Evolutionary conservation across 2,329 filamentous ascomycete species (phyloP).

Genomic region (Aotearoamyces nothofagi): DNA sequence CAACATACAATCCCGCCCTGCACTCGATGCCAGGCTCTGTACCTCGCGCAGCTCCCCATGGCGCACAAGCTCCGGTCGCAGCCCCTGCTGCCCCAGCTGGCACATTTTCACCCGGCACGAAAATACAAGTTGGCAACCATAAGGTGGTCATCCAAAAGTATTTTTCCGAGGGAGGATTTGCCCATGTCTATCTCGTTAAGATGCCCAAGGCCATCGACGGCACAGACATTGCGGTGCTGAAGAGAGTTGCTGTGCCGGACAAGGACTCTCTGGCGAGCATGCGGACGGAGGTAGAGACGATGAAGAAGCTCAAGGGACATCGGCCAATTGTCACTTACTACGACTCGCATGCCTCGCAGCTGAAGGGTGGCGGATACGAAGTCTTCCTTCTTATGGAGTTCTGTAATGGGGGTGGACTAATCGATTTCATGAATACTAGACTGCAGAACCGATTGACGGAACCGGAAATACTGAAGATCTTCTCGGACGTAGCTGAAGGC

Average conservation of each 20-base stretch:
- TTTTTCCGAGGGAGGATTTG: slow-evolving; percentile 93
- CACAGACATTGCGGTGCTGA: slow-evolving; percentile 21
- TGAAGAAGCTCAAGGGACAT: slow-evolving; percentile 98
- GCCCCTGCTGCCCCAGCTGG: slow-evolving; percentile 47
- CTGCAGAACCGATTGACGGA: slow-evolving; percentile 93
- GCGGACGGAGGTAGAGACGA: slow-evolving; percentile 97
- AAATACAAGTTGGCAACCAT: slow-evolving; percentile 90
- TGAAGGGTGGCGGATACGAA: slow-evolving; percentile 87
- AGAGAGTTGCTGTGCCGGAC: slow-evolving; percentile 91
- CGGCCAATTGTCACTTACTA: slow-evolving; percentile 94
- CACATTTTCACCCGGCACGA: slow-evolving; percentile 85
- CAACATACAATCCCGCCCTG: slow-evolving; percentile 25
- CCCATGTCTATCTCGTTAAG: slow-evolving; percentile 93
- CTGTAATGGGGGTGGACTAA: slow-evolving; percentile 85
- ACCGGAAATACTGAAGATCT: slow-evolving; percentile 94
- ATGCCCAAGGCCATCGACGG: slow-evolving; percentile 41
- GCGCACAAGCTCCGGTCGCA: slow-evolving; percentile 24
- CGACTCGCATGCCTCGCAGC: slow-evolving; percentile 91
- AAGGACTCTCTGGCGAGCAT: slow-evolving; percentile 89
- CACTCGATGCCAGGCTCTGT: slow-evolving; percentile 21
- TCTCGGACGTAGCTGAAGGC: slow-evolving; percentile 87
- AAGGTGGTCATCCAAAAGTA: slow-evolving; percentile 93
- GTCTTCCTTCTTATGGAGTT: slow-evolving; percentile 98
- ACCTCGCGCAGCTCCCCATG: slow-evolving; percentile 28
- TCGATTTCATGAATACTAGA: slow-evolving; percentile 99